Base-by-base conservation (phyloP, 129 eudicot genomes). In the Apium graveolens region DNA sequence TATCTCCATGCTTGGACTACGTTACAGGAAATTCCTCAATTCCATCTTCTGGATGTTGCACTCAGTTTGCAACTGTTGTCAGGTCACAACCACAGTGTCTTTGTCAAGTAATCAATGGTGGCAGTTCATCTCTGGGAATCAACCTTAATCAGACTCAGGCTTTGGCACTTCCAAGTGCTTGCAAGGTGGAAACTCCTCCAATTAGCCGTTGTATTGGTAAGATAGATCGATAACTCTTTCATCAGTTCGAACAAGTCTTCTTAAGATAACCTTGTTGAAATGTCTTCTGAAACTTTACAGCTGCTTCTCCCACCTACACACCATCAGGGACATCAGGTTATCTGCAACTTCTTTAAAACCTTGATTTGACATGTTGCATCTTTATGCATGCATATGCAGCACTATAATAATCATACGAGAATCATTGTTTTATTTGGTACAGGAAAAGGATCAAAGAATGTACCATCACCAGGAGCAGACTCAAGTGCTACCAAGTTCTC, bases 11-110 rank as follows among this genome's bases (percentile, higher is more conserved):
- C 73, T 85, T 93, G 26, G 84, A 81, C 82, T 89, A 83, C 73
- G 83, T 91, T 2, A 84, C 87, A 7, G 90, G 97, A 57, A 91
- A 87, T 12, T 83, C 93, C 45, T 83, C 97, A 17, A 83, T 86
- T 12, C 98, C 98, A 16, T 78, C 98, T 24, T 78, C 98, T 35
- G 82, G 90, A 0, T 93, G 97, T 78, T 93, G 98, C 87, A 81
- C 87, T 2, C 86, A 84, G 76, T 93, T 93, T 26, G 81, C 80
- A 41, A 88, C 43, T 60, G 84, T 91, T 8, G 92, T 86, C 75
- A 88, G 79, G 34, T 69, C 93, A 72, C 92, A 87, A 53, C 94
- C 97, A 1, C 89, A 81, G 70, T 89, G 93, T 83, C 91, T 91
- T 51, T 91, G 97, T 48, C 70, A 79, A 11, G 81, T 83, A 9